Conservation (phyloP, 2,329 filamentous ascomycete genomes). For the Aulographum hederae region DNA sequence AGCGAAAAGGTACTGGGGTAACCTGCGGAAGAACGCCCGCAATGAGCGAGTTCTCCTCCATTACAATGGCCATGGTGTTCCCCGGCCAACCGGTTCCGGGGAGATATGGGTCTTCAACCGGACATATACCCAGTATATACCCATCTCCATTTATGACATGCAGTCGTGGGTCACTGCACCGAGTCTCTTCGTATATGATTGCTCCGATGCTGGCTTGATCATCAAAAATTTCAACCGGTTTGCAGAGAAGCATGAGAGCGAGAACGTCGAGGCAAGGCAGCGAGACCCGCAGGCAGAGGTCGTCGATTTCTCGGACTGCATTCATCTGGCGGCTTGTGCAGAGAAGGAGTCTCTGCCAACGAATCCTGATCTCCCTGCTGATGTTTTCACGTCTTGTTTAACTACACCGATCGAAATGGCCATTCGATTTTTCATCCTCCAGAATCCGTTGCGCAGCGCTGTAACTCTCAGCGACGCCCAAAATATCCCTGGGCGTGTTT, state of each 20-base stretch:
- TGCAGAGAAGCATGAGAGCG: conserved; percentile 83
- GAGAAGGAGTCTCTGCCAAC: conserved; percentile 87
- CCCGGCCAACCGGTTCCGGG: conserved; percentile 83
- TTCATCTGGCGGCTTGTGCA: conserved; percentile 82
- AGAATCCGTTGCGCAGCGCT: conserved; percentile 56
- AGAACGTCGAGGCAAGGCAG: conserved; percentile 58
- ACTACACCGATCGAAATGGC: conserved; percentile 98
- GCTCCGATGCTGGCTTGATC: conserved; percentile 90
- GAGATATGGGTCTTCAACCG: conserved; percentile 99
- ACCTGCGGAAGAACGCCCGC: conserved; percentile 77
- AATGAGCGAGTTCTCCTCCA: conserved; percentile 94
- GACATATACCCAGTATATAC: conserved; percentile 97
- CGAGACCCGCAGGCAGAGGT: conserved; percentile 52
- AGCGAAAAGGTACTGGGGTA: conserved; percentile 89
- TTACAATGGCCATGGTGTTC: conserved; percentile 96
- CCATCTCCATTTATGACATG: conserved; percentile 83
- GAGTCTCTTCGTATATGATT: conserved; percentile 94
- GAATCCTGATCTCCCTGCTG: conserved; percentile 80
- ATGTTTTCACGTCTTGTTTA: conserved; percentile 88
- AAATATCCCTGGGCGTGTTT: conserved; percentile 76
- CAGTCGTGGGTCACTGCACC: conserved; percentile 92
- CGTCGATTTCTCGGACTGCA: conserved; percentile 61
- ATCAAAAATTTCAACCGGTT: conserved; percentile 88
- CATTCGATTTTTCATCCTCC: conserved; percentile 84
- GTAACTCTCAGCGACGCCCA: conserved; percentile 68